Evolutionary conservation across 129 eudicot genomes (phyloP), one percentile per base, ranked within the genome.

Genomic region (Chrysanthemum seticuspe): DNA sequence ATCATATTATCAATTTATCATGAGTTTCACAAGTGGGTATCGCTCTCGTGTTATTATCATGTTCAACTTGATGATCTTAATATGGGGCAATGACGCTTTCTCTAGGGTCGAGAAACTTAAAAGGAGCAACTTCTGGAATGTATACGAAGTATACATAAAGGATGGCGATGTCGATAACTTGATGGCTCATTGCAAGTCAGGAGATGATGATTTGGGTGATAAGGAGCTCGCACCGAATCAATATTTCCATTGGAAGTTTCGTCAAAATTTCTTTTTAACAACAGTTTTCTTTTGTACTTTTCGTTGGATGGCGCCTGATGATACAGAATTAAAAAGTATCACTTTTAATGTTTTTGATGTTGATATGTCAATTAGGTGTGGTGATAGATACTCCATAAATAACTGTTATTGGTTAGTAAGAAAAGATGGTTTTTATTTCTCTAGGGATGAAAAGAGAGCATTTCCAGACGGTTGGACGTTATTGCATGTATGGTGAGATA

Each of bases 361-460:
- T 2, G 6, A 13, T 14, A 6, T 47, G 23, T 16, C 76, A 5
- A 9, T 2, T 2, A 18, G 5, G 13, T 77, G 81, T 23, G 51
- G 65, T 12, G 31, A 2, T 10, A 58, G 14, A 1, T 13, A 70
- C 13, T 16, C 60, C 0, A 2, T 5, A 52, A 31, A 61, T 36
- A 56, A 31, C 0, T 77, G 74, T 64, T 76, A 57, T 31, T 77
- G 81, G 76, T 62, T 52, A 63, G 81, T 70, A 51, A 52, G 19
- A 56, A 45, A 52, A 36, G 71, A 77, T 70, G 81, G 76, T 21
- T 77, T 77, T 77, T 70, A 70, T 70, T 13, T 70, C 10, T 53
- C 71, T 6, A 19, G 21, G 23, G 21, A 77, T 54, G n/a, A 52
- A 69, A 19, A 48, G 50, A n/a, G 7, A 13, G 25, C 76, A 16